Evolutionary conservation across 225 moss, liverwort and hornwort species (phyloP).

Genomic region (Rhytidiadelphus loreus): DNA sequence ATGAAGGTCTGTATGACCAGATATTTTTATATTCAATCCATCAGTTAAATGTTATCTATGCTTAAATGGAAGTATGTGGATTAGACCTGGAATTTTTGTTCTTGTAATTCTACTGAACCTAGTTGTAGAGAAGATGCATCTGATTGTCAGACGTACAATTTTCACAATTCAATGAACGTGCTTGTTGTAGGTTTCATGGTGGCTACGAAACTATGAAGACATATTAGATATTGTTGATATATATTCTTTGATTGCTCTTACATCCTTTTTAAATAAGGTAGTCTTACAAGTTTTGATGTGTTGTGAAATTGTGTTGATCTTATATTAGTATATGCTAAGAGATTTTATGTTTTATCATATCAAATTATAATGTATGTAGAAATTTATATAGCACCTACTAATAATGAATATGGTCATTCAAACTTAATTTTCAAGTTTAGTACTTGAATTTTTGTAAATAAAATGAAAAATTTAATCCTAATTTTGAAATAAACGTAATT

Average conservation of each 20-base stretch:
- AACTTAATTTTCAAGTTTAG: neutral
- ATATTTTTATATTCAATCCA: neutral
- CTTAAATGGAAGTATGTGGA: neutral
- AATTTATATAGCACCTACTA: neutral
- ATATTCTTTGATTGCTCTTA: conserved; percentile 71
- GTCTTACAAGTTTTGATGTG: too few relatives aligned
- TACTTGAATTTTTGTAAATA: neutral
- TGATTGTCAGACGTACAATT: neutral
- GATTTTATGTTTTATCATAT: neutral
- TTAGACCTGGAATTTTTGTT: neutral
- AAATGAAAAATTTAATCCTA: neutral
- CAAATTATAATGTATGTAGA: neutral
- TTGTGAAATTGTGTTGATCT: neutral
- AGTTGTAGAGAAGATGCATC: neutral
- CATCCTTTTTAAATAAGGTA: conserved; percentile 70
- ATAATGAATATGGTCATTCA: neutral
- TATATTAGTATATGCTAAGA: neutral
- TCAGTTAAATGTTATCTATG: neutral
- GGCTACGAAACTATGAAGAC: conserved; percentile 69
- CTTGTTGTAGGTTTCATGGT: conserved; percentile 52
- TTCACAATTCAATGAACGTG: neutral
- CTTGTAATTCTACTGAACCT: neutral
- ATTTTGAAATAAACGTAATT: neutral
- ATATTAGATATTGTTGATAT: conserved; percentile 47
- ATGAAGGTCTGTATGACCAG: conserved; percentile 54